Percentiles rank a stretch among this genome's conserved stretches.
Conservation (phyloP, 208 protist species). For the Wallacemonas sp. region DNA sequence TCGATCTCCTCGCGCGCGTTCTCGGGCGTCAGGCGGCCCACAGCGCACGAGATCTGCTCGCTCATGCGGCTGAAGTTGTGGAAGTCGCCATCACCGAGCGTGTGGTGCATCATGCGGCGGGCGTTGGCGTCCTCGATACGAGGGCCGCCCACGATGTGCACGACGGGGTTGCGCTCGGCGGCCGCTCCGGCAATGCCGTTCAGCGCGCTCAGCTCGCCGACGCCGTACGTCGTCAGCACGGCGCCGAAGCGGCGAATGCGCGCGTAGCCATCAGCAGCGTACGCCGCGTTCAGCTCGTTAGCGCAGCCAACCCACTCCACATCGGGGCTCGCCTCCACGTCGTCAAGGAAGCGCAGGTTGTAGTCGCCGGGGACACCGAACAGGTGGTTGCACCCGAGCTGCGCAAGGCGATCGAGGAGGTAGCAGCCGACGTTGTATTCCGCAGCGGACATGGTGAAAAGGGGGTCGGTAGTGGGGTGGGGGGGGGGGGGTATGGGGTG, state of each 20-base stretch:
- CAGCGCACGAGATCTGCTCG: slow-evolving; percentile 28
- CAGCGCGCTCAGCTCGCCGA: slow-evolving; percentile 51
- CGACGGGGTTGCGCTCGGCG: slow-evolving; percentile 36
- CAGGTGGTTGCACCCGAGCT: slow-evolving; percentile 36
- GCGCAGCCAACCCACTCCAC: slow-evolving; percentile 52
- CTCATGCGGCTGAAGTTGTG: slow-evolving; percentile 34
- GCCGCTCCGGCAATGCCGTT: slow-evolving; percentile 42
- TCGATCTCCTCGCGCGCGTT: slow-evolving; percentile 38
- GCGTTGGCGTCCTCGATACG: slow-evolving; percentile 20
- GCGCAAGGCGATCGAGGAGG: slow-evolving; percentile 41
- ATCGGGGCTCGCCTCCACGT: slow-evolving; percentile 30
- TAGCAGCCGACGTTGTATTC: slow-evolving; percentile 50
- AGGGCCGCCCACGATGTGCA: slow-evolving; percentile 46
- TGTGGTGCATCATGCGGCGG: slow-evolving; percentile 37
- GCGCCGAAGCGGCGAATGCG: slow-evolving; percentile 47
- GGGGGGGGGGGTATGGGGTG: not conserved
- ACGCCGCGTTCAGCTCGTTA: slow-evolving; percentile 60
- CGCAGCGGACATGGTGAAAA: slow-evolving; percentile 32
- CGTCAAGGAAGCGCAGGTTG: slow-evolving; percentile 54
- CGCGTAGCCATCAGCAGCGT: slow-evolving; percentile 50
- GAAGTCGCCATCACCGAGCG: slow-evolving; percentile 38
- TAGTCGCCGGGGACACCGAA: slow-evolving; percentile 59
- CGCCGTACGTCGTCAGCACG: slow-evolving; percentile 54
- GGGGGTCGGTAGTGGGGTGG: not conserved
- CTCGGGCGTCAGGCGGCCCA: slow-evolving; percentile 12